Evolutionary conservation across 2,329 filamentous ascomycete genomes (phyloP).

Genomic region (Cercospora canescens): DNA sequence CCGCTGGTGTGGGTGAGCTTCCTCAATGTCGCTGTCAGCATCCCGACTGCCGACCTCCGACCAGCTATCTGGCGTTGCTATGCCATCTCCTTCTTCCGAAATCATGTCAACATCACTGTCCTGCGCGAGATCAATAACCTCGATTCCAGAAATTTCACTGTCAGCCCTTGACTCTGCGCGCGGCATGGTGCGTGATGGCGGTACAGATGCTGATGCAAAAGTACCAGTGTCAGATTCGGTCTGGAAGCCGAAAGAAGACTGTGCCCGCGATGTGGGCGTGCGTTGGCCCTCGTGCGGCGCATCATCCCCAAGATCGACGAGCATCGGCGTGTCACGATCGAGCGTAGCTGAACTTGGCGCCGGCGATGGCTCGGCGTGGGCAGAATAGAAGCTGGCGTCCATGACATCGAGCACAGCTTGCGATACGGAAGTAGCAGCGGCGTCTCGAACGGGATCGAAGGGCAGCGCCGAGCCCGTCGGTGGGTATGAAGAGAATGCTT

Average conservation of each 20-base stretch:
- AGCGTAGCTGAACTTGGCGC: slow-evolving; percentile 18
- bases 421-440: slow-evolving; percentile 22
- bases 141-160: slow-evolving; percentile 28
- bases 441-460: slow-evolving; percentile 36
- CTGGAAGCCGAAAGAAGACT: slow-evolving; percentile 29
- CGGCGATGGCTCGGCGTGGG: slow-evolving; percentile 25
- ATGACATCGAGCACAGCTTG: slow-evolving; percentile 18
- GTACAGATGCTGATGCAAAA: slow-evolving; percentile 28
- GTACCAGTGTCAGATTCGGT: slow-evolving; percentile 32
- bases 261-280: slow-evolving; percentile 25
- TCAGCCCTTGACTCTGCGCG: slow-evolving; percentile 20
- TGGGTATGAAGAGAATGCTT: not conserved
- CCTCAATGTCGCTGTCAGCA: slow-evolving; percentile 35
- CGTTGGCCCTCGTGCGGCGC: slow-evolving; percentile 19
- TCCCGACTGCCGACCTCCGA: slow-evolving; percentile 39
- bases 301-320: slow-evolving; percentile 27
- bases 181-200: slow-evolving; percentile 18
- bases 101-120: slow-evolving; percentile 38
- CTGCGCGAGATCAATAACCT: slow-evolving; percentile 34
- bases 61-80: slow-evolving; percentile 40
- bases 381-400: slow-evolving; percentile 35
- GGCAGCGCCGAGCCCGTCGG: slow-evolving; percentile 13
- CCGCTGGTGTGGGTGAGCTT: slow-evolving; percentile 6
- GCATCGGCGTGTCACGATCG: slow-evolving; percentile 19
- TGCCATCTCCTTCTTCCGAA: slow-evolving; percentile 36